Evolutionary conservation across 1,284 basidiomycete species (phyloP), one percentile per base, ranked within the genome.

Genomic region (Apiotrichum laibachii): DNA sequence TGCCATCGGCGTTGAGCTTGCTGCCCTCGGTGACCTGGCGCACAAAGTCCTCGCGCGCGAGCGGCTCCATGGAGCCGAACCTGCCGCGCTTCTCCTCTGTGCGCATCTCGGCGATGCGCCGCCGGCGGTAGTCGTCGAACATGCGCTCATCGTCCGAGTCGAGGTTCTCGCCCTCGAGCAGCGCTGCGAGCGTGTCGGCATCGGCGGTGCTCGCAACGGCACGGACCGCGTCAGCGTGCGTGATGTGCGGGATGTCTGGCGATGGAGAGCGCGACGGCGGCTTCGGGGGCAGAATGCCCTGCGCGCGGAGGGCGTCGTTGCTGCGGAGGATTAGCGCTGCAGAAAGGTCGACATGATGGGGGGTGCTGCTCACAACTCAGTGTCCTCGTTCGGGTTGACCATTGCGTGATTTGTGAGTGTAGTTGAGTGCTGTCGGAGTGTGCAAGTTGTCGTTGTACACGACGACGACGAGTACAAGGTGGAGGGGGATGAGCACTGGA

Each of bases 1-100:
- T 79, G 45, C 88, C 88, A 10, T 86, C 85, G 55, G 88, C 85
- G 63, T 85, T 81, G 4, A 85, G 75, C 64, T 84, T 85, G 76
- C 92, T 96, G 1, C 90, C 91, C 59, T 98, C 93, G 0, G 94
- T 98, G 18, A 99, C 90, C 71, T 98, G 92, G 53, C 88, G 82
- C 37, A 90, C 95, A 77, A 98, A 99, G 75, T 97, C 94, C 19
- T 93, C 92, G 64, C 95, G 82, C 34, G 86, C 86, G 62, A 99
- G 95, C 2, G 92, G 92, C 77, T 88, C 89, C 51, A 98, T 85
- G 48, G 86, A 80, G 21, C 95, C 93, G 72, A 93, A 97, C 56
- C 87, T 84, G 11, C 86, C 87, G 60, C 81, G 84, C 68, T 83
- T 84, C 60, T 84, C 80, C 58, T 85, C 83, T 34, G 79, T 80